Conservation (phyloP, 148 eudicot species). For the Diospyros kaki region DNA sequence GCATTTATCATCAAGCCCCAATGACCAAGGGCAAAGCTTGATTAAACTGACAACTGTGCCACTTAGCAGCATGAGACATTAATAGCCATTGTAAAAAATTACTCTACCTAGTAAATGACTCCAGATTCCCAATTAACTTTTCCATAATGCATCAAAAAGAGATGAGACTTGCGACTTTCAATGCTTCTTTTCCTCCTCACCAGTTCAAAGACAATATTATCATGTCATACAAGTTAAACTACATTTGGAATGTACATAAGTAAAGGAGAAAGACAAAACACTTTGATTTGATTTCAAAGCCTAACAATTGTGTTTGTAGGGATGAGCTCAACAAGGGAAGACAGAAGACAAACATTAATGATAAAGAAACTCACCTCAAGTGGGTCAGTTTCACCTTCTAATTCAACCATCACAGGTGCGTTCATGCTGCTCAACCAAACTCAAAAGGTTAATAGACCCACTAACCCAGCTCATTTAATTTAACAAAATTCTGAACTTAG, state of each 20-base stretch:
- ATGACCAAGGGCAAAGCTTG: not conserved
- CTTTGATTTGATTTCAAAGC: not conserved
- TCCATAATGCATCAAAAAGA: not conserved
- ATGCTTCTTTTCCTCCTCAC: not conserved
- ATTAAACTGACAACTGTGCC: not conserved
- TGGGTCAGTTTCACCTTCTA: constrained; percentile 67
- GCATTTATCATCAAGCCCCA: not conserved
- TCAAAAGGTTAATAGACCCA: not conserved
- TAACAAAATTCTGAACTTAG: not conserved
- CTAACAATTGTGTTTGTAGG: not conserved
- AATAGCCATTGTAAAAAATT: not conserved
- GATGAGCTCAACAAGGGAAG: not conserved
- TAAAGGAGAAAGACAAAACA: not conserved
- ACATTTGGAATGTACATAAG: not conserved
- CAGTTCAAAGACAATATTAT: not conserved
- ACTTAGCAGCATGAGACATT: not conserved
- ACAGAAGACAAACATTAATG: not conserved
- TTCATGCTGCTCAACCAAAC: constrained; percentile 44
- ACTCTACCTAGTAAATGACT: not conserved
- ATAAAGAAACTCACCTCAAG: constrained; percentile 43
- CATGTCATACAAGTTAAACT: not conserved
- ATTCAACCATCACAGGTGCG: constrained; percentile 70
- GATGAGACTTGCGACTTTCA: not conserved
- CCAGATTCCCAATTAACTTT: not conserved
- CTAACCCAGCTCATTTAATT: not conserved